Evolutionary conservation across 768 basidiomycete species (phyloP), one percentile per base, ranked within the genome.

Genomic region (Lanmaoa rubissima): DNA sequence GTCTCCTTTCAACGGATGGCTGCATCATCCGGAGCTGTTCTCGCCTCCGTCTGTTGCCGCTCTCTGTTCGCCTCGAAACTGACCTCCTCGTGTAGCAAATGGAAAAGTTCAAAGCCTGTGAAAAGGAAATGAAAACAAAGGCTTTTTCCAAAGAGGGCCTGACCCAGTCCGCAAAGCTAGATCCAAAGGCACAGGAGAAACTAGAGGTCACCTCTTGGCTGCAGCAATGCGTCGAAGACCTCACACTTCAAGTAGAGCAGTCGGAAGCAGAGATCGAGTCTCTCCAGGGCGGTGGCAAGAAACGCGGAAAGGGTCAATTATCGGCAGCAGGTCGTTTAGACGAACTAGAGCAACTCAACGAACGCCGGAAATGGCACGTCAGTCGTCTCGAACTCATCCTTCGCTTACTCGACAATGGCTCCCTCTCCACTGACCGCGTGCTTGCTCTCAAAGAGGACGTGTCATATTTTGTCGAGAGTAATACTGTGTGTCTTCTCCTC

Each of bases 91-190:
- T 58, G 54, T 74, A 98, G 97, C 97, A 98, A 98, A 99, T 99
- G 97, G 97, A 99, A 79, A 95, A 94, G 71, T 99, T 99, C 85
- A 99, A 99, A 69, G 96, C 96, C 24, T 94, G 95, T 76, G 97
- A 99, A 78, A 99, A 98, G 79, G 97, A 99, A 76, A 98, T 98
- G 96, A 99, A 99, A 82, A 98, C 97, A 56, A 99, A 99, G 74
- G 97, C 97, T 0, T 99, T 98, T 75, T 98, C 95, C 19, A 99
- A 98, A 69, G 97, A 98, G 74, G 97, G 97, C 41, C 81, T 99
- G 41, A 97, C 89, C 58, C 92, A 94, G 58, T 92, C 94, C 12
- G 83, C 92, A 38, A 94, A 92, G 67, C 86, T 98, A 24, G 97
- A 98, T 74, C 97, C 97, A 53, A 94, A 93, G 69, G 94, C 96